Base-by-base conservation (phyloP, 495 filamentous ascomycete genomes). In the Letharia columbiana region DNA sequence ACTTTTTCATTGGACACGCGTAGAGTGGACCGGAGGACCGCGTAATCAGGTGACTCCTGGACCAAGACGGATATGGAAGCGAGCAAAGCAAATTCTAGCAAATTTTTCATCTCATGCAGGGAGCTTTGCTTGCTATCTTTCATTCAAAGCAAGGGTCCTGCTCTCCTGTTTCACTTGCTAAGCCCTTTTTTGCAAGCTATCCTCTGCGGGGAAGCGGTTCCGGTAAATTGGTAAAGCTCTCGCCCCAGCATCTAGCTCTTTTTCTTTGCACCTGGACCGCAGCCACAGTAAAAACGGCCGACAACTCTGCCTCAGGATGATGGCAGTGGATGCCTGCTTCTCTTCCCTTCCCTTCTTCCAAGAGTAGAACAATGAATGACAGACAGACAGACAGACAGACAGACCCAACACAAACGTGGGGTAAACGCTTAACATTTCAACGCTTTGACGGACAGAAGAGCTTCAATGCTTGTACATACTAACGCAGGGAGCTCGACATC, bases 131-230 rank as follows among this genome's bases (percentile, higher is more conserved):
- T 61, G 56, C 33, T 66, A 66, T 49, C 52, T 64, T 39, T 31
- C 28, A 23, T 61, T 28, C 6, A 1, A 57, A 57, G 57, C 57
- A 61, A 64, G 62, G 67, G 13, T 35, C n/a, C 37, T 39, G 37
- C 8, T 4, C 37, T 39, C 37, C 37, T 61, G 62, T 67, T 45
- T 65, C 66, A 70, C 47, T 70, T 54, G 56, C 42, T 67, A 39
- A 61, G 56, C 56, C 35, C 8, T 59, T 42, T 61, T 54, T 37
- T 41, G 9, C 39, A 60, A 63, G 65, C 61, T 23, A 41, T 50
- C 13, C 57, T 56, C 66, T 70, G 68, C 68, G 68, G 68, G 68
- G 68, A 68, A 63, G 50, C 44, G 62, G 62, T 58, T 37, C 66
- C 63, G 68, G 62, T 60, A 64, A 45, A 61, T 69, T 69, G 68